Evolutionary conservation across 768 basidiomycete species (phyloP).

Genomic region (Dentipellis sp.): DNA sequence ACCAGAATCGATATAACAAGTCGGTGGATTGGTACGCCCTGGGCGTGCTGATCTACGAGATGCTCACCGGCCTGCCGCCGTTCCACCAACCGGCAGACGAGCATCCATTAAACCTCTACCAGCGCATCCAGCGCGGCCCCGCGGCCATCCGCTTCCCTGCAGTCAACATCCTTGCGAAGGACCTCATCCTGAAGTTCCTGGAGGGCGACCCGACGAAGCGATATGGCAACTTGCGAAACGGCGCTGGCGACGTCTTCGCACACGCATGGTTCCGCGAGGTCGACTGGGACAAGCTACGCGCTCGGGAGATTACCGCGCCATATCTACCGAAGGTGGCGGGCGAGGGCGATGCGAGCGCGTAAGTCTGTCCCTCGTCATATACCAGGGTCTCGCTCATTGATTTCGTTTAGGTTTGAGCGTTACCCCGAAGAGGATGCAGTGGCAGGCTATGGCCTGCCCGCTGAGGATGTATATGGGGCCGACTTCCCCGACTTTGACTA

Average conservation of each 20-base stretch:
- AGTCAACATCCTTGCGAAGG: constrained; percentile 68
- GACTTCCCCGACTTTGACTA: constrained; percentile 80
- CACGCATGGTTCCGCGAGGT: constrained; percentile 95
- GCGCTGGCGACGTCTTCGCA: constrained; percentile 84
- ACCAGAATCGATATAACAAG: constrained; percentile 84
- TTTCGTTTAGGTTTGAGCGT: constrained; percentile 50
- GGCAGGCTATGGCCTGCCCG: constrained; percentile 47
- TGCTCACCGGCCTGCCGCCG: constrained; percentile 93
- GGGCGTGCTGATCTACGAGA: constrained; percentile 94
- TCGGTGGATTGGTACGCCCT: constrained; percentile 98
- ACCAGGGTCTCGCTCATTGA: background rate
- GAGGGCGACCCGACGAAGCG: constrained; percentile 82
- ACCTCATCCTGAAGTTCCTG: constrained; percentile 86
- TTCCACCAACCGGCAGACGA: constrained; percentile 76
- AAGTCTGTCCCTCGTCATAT: constrained; percentile 26
- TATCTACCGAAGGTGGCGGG: constrained; percentile 88
- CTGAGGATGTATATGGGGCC: constrained; percentile 51
- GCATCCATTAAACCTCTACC: constrained; percentile 83
- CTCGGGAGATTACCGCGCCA: constrained; percentile 87
- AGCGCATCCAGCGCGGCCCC: constrained; percentile 79
- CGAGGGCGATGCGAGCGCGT: constrained; percentile 95
- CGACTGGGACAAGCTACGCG: constrained; percentile 74
- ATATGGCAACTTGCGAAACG: constrained; percentile 83
- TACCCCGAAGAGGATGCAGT: constrained; percentile 71
- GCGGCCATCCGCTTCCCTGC: constrained; percentile 66